phyloP scores from a whole-genome alignment of 148 eudicot genomes.

The Dianthus caryophyllus region DNA sequence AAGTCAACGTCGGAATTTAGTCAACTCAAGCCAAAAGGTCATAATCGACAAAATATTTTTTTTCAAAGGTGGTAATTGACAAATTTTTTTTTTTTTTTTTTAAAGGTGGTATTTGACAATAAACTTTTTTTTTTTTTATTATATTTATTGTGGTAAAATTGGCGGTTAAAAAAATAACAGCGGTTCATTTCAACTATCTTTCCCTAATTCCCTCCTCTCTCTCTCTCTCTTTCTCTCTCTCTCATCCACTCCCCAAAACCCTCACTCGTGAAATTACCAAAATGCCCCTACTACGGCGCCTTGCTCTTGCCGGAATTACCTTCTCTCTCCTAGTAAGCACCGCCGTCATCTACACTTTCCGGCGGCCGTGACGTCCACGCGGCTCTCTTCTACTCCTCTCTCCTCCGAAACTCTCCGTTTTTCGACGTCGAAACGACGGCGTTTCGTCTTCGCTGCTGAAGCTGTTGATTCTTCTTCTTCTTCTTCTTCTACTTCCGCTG shows the following conservation, averaged over 20 bases:
- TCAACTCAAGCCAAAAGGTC: too few relatives aligned
- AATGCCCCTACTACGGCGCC: conserved; percentile 21
- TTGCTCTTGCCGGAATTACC: conserved; percentile 7
- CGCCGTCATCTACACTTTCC: background rate
- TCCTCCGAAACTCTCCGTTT: conserved; percentile 1
- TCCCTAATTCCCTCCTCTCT: too few relatives aligned
- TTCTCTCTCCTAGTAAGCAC: conserved; percentile 33
- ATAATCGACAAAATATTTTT: too few relatives aligned
- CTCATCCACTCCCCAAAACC: conserved; percentile 2
- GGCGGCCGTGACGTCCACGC: background rate
- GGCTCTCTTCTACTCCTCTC: conserved; percentile 10
- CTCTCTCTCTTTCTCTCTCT: too few relatives aligned
- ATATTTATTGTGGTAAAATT: too few relatives aligned
- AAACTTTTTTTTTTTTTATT: too few relatives aligned
- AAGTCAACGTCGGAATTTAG: too few relatives aligned
- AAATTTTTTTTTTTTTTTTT: too few relatives aligned
- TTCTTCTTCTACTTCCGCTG: too few relatives aligned
- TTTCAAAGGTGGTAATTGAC: too few relatives aligned
- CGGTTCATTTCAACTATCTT: conserved; percentile 6
- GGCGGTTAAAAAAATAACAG: conserved; percentile 22
- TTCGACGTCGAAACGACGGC: conserved; percentile 23
- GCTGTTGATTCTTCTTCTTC: conserved; percentile 82
- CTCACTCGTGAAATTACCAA: background rate
- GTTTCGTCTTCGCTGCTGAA: conserved; percentile 27
- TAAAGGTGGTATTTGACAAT: too few relatives aligned